Evolutionary conservation across 345 rosid species (phyloP), one percentile per base, ranked within the genome.

Genomic region (Firmiana major): DNA sequence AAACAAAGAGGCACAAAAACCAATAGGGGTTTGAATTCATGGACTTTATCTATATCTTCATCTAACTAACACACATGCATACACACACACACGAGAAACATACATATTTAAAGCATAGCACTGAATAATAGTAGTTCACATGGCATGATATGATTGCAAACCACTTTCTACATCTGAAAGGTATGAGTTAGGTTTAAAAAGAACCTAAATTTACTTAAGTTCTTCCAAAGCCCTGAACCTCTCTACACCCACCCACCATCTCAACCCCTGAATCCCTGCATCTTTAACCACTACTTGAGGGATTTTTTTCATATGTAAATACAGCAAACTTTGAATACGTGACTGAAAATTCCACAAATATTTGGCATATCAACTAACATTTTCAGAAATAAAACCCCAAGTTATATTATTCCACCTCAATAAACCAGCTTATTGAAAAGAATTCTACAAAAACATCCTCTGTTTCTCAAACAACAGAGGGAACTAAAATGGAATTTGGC

Each of bases 301-400:
- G 73, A 69, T 46, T 46, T 69, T 69, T 43, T 17, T 24, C 8
- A 46, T 13, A 48, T 48, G 5, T 31, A 19, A 42, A 49, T 16
- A 69, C 9, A 4, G 59, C 22, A 28, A 9, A 13, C 3, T 16
- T 6, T 48, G 21, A 17, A 26, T 26, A 17, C 42, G 17, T 49
- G 74, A 70, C 42, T 49, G 24, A 42, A 48, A 48, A 28, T 70
- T 24, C 59, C 74, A 70, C 42, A 49, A 70, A 17, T 70, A 51
- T 28, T 70, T 28, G 8, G 58, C 9, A 16, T 49, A 55, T 24
- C 21, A 45, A 24, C 12, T 46, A 43, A 68, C 73, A 46, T 68
- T 68, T 19, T 19, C 74, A 71, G 7, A 49, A 71, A 19, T 5
- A 31, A 9, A 51, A 71, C 60, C 60, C 45, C 16, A 31, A 31